phyloP scores from a whole-genome alignment of 2,329 filamentous ascomycete genomes.

The Aspergillus quadrilineatus region DNA sequence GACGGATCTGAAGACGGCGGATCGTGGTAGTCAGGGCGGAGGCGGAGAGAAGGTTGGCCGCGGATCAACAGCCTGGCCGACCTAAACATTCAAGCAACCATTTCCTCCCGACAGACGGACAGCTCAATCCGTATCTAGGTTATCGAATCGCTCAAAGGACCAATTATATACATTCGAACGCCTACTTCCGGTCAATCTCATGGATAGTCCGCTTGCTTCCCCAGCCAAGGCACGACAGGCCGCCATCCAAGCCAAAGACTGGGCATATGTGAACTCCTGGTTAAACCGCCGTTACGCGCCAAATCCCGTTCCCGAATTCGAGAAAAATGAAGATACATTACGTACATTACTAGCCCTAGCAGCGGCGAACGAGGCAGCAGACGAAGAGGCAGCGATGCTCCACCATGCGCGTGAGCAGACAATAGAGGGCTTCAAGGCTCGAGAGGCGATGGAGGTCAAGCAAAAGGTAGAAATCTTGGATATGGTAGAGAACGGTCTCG shows the following conservation, averaged over 20 bases:
- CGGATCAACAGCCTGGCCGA: neutral
- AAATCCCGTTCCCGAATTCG: constrained; percentile 68
- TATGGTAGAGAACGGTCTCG: constrained; percentile 56
- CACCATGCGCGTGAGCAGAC: constrained; percentile 40
- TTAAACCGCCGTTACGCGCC: constrained; percentile 68
- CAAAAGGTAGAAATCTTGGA: constrained; percentile 49
- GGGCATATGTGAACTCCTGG: constrained; percentile 85
- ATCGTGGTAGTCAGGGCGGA: constrained; percentile 19
- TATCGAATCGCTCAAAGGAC: neutral
- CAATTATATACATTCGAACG: neutral
- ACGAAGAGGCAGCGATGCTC: constrained; percentile 39
- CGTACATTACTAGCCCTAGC: constrained; percentile 72
- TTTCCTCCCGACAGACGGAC: neutral
- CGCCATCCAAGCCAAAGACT: constrained; percentile 82
- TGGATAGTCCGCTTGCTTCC: constrained; percentile 53
- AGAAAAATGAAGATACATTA: constrained; percentile 82
- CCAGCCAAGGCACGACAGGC: constrained; percentile 69
- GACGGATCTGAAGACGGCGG: constrained; percentile 20
- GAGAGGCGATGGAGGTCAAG: constrained; percentile 29
- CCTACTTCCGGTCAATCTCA: neutral
- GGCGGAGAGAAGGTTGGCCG: constrained; percentile 4
- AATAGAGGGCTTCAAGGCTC: constrained; percentile 31
- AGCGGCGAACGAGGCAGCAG: constrained; percentile 70
- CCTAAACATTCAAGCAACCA: neutral
- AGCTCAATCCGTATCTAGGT: neutral